Evolutionary conservation across 768 basidiomycete species (phyloP).

Genomic region (Tricholoma furcatifolium): DNA sequence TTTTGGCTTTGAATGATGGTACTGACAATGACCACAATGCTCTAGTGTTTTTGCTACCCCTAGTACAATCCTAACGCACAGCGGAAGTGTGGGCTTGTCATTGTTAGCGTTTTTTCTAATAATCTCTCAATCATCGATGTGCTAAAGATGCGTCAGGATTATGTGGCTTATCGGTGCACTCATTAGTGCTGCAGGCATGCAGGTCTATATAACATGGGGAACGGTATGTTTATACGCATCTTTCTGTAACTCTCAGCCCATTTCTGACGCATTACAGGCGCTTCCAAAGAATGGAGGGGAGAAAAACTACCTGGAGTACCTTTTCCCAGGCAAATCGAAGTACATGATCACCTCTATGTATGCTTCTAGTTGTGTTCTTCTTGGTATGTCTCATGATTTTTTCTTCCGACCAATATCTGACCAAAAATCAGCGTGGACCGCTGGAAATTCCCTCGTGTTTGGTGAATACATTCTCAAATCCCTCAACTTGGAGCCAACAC

Average conservation of each 20-base stretch:
- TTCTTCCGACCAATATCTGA: not conserved
- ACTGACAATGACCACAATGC: not conserved
- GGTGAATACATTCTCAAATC: conserved; percentile 45
- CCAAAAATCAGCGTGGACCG: conserved; percentile 14
- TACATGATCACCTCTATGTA: conserved; percentile 57
- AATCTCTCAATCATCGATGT: not conserved
- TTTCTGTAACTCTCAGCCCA: not conserved
- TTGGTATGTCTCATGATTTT: conserved; percentile 26
- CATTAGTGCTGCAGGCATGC: conserved; percentile 38
- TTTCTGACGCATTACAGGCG: conserved; percentile 29
- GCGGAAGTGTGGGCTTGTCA: conserved; percentile 41
- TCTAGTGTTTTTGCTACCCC: conserved; percentile 41
- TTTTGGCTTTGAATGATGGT: not conserved
- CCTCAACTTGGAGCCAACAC: conserved; percentile 14
- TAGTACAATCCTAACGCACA: conserved; percentile 33
- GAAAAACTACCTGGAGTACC: conserved; percentile 67
- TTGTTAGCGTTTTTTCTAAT: conserved; percentile 24
- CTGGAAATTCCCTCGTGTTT: conserved; percentile 49
- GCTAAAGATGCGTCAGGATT: conserved; percentile 17
- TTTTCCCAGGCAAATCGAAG: conserved; percentile 50
- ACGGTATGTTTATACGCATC: conserved; percentile 23
- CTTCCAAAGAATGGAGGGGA: conserved; percentile 68
- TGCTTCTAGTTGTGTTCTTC: conserved; percentile 50
- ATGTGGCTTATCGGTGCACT: conserved; percentile 44
- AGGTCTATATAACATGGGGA: conserved; percentile 41